phyloP scores from a whole-genome alignment of 345 rosid species.

The Turritis glabra region DNA sequence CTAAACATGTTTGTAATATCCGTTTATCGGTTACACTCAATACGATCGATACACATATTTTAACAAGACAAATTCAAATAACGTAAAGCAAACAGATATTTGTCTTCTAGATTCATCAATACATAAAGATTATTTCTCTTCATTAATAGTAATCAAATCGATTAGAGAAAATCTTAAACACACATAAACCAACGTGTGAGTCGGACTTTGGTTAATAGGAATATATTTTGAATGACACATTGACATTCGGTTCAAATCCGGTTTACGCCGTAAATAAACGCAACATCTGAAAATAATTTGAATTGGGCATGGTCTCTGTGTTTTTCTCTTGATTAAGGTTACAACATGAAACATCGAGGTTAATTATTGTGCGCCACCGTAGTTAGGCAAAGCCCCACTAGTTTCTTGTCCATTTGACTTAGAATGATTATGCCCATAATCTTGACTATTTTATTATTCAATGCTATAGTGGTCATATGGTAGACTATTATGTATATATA shows the following conservation, averaged over 20 bases:
- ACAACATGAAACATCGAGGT: neutral
- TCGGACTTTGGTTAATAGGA: too few species aligned
- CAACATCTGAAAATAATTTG: neutral
- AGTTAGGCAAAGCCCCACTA: constrained; percentile 29
- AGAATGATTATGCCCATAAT: constrained; percentile 28
- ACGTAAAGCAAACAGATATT: too few species aligned
- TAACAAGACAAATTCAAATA: too few species aligned
- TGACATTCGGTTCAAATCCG: neutral
- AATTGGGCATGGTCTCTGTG: neutral
- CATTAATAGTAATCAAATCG: neutral
- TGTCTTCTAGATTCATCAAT: neutral
- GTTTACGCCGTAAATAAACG: neutral
- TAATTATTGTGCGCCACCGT: neutral
- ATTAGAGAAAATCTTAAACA: neutral
- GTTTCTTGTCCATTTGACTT: constrained; percentile 18
- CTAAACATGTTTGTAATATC: too few species aligned
- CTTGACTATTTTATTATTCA: neutral
- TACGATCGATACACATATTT: too few species aligned
- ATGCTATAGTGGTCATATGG: neutral
- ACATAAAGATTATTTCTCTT: neutral
- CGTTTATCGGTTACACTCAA: too few species aligned
- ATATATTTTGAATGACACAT: too few species aligned
- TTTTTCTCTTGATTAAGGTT: neutral
- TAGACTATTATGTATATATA: neutral
- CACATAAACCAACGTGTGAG: too few species aligned